These are phyloP conservation scores for Polytolypa hystricis DNA, from an alignment of 2,329 filamentous ascomycete species.

Conservation along the genomic window DNA sequence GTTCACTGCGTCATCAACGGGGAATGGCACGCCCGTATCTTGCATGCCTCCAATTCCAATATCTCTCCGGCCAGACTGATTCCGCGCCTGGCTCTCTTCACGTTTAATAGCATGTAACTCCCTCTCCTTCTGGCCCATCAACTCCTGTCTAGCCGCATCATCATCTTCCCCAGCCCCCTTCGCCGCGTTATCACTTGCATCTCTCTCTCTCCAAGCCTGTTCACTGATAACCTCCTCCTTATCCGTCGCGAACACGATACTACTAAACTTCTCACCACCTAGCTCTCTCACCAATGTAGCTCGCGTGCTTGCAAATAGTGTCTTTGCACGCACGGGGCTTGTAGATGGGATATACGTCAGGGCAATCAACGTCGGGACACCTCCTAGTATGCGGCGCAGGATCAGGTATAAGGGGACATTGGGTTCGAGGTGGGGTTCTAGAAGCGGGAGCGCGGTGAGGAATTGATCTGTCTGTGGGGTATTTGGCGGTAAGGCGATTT, in stretches of 20 bases:
- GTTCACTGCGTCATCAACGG: constrained; percentile 43
- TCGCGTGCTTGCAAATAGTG: constrained; percentile 54
- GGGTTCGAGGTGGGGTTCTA: constrained; percentile 42
- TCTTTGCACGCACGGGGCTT: constrained; percentile 54
- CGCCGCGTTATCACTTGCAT: constrained; percentile 32
- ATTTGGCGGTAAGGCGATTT: constrained; percentile 29
- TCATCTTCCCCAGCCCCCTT: constrained; percentile 11
- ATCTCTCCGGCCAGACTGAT: constrained; percentile 41
- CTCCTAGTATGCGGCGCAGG: constrained; percentile 36
- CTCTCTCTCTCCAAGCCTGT: constrained; percentile 44
- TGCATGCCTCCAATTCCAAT: constrained; percentile 34
- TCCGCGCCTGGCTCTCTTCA: constrained; percentile 47
- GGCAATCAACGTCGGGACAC: constrained; percentile 35
- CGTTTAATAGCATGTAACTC: constrained; percentile 46
- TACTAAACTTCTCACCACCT: constrained; percentile 49
- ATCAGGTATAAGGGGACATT: constrained; percentile 51
- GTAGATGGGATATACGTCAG: constrained; percentile 54
- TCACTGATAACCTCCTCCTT: constrained; percentile 44
- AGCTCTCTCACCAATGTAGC: constrained; percentile 50
- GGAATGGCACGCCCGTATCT: constrained; percentile 35
- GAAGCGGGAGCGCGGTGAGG: constrained; percentile 38
- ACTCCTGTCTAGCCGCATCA: constrained; percentile 31
- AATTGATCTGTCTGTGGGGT: constrained; percentile 25
- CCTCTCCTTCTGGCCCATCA: constrained; percentile 53
- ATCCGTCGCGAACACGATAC: constrained; percentile 49